phyloP scores from a whole-genome alignment of 306 rosid species.

The Trifolium dubium region DNA sequence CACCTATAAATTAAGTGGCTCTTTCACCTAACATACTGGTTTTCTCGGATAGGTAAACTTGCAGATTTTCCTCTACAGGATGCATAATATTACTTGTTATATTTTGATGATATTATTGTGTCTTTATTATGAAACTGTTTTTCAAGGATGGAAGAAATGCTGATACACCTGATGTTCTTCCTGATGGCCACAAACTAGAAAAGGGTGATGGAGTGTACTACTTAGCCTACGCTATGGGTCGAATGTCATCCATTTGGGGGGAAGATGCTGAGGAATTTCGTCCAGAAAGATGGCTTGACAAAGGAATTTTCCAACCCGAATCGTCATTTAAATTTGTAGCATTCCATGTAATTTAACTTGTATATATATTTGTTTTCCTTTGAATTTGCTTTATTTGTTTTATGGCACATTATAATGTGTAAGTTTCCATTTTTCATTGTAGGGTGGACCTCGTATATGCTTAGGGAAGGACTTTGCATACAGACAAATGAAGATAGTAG shows the following conservation, averaged over 20 bases:
- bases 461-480: slow-evolving; percentile 81
- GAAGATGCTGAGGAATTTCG: slow-evolving; percentile 64
- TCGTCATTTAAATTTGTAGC: slow-evolving; percentile 79
- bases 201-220: slow-evolving; percentile 71
- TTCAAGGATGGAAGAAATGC: slow-evolving; percentile 66
- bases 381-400: neutral
- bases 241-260: slow-evolving; percentile 79
- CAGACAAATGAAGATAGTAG: slow-evolving; percentile 77
- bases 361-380: slow-evolving; percentile 17
- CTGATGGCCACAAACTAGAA: slow-evolving; percentile 63
- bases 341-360: slow-evolving; percentile 63
- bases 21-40: too few species aligned
- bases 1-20: too few species aligned
- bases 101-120: neutral
- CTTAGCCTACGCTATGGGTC: slow-evolving; percentile 74
- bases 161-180: slow-evolving; percentile 59
- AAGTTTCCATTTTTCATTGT: slow-evolving; percentile 17
- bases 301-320: slow-evolving; percentile 62
- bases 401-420: neutral
- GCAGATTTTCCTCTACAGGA: too few species aligned
- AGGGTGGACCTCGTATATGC: slow-evolving; percentile 83
- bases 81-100: too few species aligned
- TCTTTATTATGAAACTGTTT: slow-evolving; percentile 16
- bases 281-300: slow-evolving; percentile 78
- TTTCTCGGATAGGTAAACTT: too few species aligned